These are phyloP conservation scores for Rhynchospora pubera DNA, from an alignment of 176 grass and related monocot species.

Conservation along the genomic window DNA sequence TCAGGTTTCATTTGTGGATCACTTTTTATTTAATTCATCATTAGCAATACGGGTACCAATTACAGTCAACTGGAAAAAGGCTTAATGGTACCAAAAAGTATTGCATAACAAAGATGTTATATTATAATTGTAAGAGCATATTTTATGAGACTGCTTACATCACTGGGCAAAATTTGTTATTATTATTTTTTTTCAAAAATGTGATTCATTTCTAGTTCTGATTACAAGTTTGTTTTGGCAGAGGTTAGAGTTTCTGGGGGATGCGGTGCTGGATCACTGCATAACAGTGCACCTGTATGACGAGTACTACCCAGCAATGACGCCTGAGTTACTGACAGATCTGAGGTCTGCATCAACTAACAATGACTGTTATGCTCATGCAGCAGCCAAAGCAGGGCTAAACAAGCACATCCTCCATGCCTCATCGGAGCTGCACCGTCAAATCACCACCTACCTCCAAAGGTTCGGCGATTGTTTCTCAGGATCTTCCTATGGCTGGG, in stretches of 20 bases:
- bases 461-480: constrained; percentile 26
- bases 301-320: constrained; percentile 60
- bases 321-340: constrained; percentile 62
- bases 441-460: constrained; percentile 40
- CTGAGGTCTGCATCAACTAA: constrained; percentile 74
- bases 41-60: background rate
- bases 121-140: background rate
- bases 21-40: background rate
- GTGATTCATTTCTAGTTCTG: background rate
- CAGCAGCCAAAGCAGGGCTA: constrained; percentile 57
- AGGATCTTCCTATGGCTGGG: constrained; percentile 65
- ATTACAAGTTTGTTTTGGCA: constrained; percentile 19
- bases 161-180: background rate
- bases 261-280: constrained; percentile 62
- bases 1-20: constrained; percentile 31
- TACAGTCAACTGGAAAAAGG: background rate
- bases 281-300: constrained; percentile 54
- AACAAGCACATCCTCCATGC: constrained; percentile 66
- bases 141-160: background rate
- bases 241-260: constrained; percentile 80
- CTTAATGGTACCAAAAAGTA: background rate
- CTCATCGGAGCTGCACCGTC: constrained; percentile 39
- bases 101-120: background rate
- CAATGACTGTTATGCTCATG: constrained; percentile 74
- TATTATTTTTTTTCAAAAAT: background rate